These are phyloP conservation scores for Boletus rufocinnamomeus DNA, from an alignment of 768 basidiomycete species.

Conservation along the genomic window DNA sequence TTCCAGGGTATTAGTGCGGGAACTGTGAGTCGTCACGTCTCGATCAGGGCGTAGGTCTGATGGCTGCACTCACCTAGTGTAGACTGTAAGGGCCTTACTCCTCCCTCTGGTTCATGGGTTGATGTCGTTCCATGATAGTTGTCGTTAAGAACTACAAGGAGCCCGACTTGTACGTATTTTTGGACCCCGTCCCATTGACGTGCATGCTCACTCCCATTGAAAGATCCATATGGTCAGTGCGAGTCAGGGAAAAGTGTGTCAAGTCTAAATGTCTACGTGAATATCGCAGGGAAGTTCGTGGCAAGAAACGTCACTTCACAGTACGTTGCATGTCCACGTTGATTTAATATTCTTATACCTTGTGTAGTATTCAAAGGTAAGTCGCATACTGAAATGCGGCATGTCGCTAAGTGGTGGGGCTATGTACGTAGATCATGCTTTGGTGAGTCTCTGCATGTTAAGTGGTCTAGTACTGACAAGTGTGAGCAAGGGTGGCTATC, in stretches of 20 bases:
- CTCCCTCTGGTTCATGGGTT: neutral
- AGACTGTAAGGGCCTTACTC: constrained; percentile 54
- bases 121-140: constrained; percentile 39
- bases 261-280: constrained; percentile 26
- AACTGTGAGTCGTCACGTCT: constrained; percentile 55
- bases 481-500: constrained; percentile 78
- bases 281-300: constrained; percentile 80
- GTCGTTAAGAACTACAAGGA: constrained; percentile 73
- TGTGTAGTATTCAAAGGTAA: constrained; percentile 75
- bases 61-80: constrained; percentile 44
- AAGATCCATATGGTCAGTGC: constrained; percentile 79
- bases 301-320: constrained; percentile 82
- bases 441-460: constrained; percentile 52
- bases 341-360: constrained; percentile 3
- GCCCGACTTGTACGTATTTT: constrained; percentile 70
- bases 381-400: constrained; percentile 13
- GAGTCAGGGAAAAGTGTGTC: constrained; percentile 28
- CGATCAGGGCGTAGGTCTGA: neutral
- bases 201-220: constrained; percentile 4
- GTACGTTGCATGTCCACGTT: constrained; percentile 42
- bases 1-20: constrained; percentile 66
- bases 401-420: constrained; percentile 9
- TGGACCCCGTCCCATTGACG: neutral
- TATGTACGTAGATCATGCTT: constrained; percentile 70
- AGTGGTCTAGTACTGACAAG: neutral